A percentile compares a stretch with the other conserved stretches of the same genome.
Evolutionary conservation across 192 early-diverging fungal species (phyloP).

Genomic region (Radiomyces spectabilis): DNA sequence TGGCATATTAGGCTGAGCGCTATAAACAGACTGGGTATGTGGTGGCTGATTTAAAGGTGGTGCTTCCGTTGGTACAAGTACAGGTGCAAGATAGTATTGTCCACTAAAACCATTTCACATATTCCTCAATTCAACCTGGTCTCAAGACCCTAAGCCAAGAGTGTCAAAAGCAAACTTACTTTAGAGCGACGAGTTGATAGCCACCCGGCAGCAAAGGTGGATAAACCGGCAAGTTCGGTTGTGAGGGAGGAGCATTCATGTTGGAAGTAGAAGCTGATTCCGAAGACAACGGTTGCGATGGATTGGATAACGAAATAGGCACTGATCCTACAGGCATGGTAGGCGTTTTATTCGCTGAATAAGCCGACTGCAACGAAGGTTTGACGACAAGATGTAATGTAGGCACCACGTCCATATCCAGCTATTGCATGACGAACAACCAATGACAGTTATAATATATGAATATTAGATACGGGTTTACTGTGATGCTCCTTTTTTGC

Average conservation of each 20-base stretch:
- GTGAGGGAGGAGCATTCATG: neutral
- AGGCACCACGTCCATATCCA: conserved; percentile 3
- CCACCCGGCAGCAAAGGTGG: conserved; percentile 14
- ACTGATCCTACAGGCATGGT: neutral
- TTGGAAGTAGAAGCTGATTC: neutral
- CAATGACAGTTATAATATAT: neutral
- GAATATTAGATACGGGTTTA: neutral
- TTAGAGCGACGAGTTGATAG: conserved; percentile 16
- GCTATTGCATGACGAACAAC: conserved; percentile 2
- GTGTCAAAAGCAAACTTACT: conserved; percentile 2
- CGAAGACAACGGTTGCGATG: neutral
- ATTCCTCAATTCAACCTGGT: too few relatives aligned
- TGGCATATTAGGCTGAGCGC: neutral
- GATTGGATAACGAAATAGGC: neutral
- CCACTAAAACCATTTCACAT: conserved; percentile 6
- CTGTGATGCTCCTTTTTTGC: neutral
- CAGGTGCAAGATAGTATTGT: conserved; percentile 23
- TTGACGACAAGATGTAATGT: conserved; percentile 35
- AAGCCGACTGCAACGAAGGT: conserved; percentile 5
- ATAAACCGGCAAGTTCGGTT: neutral
- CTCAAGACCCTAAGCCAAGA: neutral
- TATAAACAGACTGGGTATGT: neutral
- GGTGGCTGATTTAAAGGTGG: neutral
- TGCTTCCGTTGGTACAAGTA: conserved; percentile 8
- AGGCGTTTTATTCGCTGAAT: neutral